phyloP scores from a whole-genome alignment of 139 green algal species.

The Parachlorella kessleri region DNA sequence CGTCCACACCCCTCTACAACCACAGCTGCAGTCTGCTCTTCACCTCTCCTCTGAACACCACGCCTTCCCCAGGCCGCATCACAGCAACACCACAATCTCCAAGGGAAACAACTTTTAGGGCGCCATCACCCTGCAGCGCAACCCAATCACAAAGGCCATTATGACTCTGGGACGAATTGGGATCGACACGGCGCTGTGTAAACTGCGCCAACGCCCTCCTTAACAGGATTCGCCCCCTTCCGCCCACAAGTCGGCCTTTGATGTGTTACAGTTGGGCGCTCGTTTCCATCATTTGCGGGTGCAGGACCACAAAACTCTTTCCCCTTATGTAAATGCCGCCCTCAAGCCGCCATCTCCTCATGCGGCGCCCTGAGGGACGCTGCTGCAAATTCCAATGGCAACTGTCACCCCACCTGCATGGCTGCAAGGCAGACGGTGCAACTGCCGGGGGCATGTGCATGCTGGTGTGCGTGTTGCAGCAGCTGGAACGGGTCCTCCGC shows the following conservation, averaged over 20 bases:
- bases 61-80: neutral
- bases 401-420: conserved; percentile 6
- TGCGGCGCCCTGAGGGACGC: conserved; percentile 43
- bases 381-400: too few species aligned
- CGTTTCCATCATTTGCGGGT: conserved; percentile 70
- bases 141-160: too few species aligned
- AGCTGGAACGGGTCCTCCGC: conserved; percentile 9
- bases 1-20: too few species aligned
- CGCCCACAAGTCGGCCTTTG: too few species aligned
- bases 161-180: too few species aligned
- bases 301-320: conserved; percentile 62
- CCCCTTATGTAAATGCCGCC: conserved; percentile 75
- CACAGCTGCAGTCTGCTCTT: too few species aligned
- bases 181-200: too few species aligned
- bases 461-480: conserved; percentile 39
- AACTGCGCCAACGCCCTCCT: too few species aligned
- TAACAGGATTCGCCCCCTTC: too few species aligned
- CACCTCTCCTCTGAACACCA: neutral
- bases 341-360: conserved; percentile 85
- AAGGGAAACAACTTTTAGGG: neutral
- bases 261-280: too few species aligned
- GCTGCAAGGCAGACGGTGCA: conserved; percentile 36
- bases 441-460: conserved; percentile 33
- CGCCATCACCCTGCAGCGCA: neutral
- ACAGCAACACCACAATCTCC: neutral